Percentiles rank a stretch among this genome's conserved stretches.
Conservation (phyloP, 2,329 filamentous ascomycete genomes). For the Penicillium sp. region DNA sequence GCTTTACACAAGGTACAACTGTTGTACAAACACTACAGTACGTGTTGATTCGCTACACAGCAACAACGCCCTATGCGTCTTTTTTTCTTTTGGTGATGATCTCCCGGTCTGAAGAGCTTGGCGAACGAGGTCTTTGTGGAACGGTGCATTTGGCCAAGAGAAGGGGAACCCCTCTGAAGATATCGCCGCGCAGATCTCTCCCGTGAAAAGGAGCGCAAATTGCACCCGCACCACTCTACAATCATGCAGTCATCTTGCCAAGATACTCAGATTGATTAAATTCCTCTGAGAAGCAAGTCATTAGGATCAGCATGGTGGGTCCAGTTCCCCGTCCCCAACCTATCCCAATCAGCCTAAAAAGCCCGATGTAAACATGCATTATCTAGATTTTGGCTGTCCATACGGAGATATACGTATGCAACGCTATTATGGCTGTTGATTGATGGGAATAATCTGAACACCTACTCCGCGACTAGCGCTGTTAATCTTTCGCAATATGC, state of each 20-base stretch:
- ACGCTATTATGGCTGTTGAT: neutral
- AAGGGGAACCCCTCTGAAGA: neutral
- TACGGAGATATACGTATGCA: neutral
- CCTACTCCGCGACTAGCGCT: neutral
- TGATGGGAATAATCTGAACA: neutral
- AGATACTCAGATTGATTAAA: neutral
- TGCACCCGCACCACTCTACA: neutral
- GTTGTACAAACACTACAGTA: neutral
- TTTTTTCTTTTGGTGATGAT: constrained; percentile 10
- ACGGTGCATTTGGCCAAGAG: constrained; percentile 5
- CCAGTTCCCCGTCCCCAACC: neutral
- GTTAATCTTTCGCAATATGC: neutral
- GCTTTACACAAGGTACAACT: neutral
- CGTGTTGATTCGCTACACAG: neutral
- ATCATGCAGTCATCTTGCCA: constrained; percentile 3
- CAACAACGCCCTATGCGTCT: neutral
- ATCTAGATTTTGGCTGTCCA: neutral
- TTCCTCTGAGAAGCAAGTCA: neutral
- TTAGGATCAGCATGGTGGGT: neutral
- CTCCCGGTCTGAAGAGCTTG: constrained; percentile 12
- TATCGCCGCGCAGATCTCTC: neutral
- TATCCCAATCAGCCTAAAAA: neutral
- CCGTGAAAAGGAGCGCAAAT: neutral
- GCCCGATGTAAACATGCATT: neutral
- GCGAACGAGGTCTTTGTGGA: constrained; percentile 10